A percentile compares a stretch with the other conserved stretches of the same genome.
These are phyloP conservation scores for Brassica cretica DNA, from an alignment of 345 rosid species.

Conservation along the genomic window DNA sequence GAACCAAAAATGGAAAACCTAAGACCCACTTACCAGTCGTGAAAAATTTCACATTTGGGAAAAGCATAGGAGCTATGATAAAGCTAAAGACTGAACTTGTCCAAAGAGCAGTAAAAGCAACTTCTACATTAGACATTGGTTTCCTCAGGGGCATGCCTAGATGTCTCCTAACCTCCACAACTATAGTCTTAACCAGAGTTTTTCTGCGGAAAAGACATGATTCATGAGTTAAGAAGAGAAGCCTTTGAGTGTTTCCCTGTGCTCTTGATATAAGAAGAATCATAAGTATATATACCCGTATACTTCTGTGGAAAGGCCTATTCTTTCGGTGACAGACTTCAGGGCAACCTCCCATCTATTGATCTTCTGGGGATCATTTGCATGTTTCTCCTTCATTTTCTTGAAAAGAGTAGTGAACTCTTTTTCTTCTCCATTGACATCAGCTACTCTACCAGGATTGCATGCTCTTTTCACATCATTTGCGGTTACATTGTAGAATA, in stretches of 20 bases:
- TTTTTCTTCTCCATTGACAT: not conserved
- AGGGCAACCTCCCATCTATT: conserved; percentile 8
- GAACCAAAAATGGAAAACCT: conserved; percentile 1
- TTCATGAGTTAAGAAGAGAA: not conserved
- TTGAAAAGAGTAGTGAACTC: not conserved
- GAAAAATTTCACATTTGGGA: not conserved
- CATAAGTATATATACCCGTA: not conserved
- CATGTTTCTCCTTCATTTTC: conserved; percentile 1
- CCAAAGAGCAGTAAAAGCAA: not conserved
- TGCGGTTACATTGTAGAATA: not conserved
- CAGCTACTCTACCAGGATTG: not conserved
- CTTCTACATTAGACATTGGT: not conserved
- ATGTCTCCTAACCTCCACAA: conserved; percentile 5
- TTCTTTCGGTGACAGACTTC: conserved; percentile 6
- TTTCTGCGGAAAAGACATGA: not conserved
- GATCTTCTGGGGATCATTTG: not conserved
- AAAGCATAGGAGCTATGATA: conserved; percentile 3
- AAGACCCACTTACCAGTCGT: not conserved
- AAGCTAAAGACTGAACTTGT: not conserved
- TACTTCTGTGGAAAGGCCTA: not conserved
- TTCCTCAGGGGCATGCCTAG: not conserved
- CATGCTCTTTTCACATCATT: not conserved
- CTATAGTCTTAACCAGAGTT: not conserved
- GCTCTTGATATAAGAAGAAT: not conserved
- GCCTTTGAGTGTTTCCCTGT: not conserved